Percentiles rank a stretch among this genome's conserved stretches.
Evolutionary conservation across 352 stramenopile genomes (phyloP).

Genomic region (Globisporangium iwayamae): DNA sequence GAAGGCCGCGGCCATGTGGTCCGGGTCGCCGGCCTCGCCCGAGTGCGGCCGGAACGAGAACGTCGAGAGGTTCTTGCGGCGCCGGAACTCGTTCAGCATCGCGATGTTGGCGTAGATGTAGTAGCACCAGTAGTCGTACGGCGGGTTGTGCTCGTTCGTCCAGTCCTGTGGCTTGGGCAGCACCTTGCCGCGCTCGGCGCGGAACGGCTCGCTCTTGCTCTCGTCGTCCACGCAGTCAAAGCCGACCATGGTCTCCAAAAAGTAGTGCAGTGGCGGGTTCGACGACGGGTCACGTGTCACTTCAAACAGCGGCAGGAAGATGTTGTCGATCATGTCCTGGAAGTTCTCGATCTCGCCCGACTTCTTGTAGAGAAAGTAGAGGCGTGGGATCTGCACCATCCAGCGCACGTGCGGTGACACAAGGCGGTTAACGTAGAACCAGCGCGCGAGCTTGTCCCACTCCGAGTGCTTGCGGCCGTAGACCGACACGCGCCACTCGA

Average conservation of each 20-base stretch:
- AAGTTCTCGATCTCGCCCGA: slow-evolving; percentile 92
- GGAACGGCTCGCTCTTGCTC: slow-evolving; percentile 89
- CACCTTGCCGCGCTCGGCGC: slow-evolving; percentile 70
- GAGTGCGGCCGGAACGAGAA: slow-evolving; percentile 98
- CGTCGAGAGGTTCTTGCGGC: slow-evolving; percentile 83
- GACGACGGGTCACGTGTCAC: slow-evolving; percentile 94
- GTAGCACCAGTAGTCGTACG: slow-evolving; percentile 96
- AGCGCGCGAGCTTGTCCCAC: slow-evolving; percentile 96
- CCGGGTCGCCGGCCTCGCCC: slow-evolving; percentile 96
- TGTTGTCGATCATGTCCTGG: slow-evolving; percentile 97
- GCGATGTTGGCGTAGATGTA: slow-evolving; percentile 98
- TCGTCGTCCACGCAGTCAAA: slow-evolving; percentile 99
- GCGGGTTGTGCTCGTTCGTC: slow-evolving; percentile 88
- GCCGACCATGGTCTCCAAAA: slow-evolving; percentile 93
- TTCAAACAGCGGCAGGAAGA: slow-evolving; percentile 98
- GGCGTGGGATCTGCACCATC: slow-evolving; percentile 96
- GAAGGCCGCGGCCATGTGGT: slow-evolving; percentile 93
- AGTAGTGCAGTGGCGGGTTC: slow-evolving; percentile 90
- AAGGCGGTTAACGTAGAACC: slow-evolving; percentile 94
- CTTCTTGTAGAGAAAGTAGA: slow-evolving; percentile 97
- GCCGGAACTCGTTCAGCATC: slow-evolving; percentile 93
- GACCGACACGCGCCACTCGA: slow-evolving; percentile 94
- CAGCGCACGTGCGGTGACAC: slow-evolving; percentile 94
- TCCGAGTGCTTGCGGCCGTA: slow-evolving; percentile 93
- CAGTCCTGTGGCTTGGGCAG: slow-evolving; percentile 82